Conservation (phyloP, 176 grass and related monocot species). For the Alopecurus myosuroides region DNA sequence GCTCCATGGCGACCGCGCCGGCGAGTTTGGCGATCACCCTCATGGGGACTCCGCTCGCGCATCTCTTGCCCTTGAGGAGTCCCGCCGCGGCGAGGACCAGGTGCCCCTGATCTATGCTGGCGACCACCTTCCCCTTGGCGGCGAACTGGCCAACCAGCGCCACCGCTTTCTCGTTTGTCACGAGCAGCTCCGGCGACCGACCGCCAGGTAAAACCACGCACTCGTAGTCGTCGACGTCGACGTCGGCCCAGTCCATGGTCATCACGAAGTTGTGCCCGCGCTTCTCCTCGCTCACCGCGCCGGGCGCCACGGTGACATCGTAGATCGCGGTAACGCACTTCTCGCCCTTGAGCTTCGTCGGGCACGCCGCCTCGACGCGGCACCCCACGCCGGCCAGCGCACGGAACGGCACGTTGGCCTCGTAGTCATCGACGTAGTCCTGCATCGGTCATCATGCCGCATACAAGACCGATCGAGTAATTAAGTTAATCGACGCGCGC, state of each 20-base stretch:
- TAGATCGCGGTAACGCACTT: slow-evolving; percentile 32
- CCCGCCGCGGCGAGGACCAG: slow-evolving; percentile 30
- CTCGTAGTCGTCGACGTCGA: slow-evolving; percentile 18
- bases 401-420: slow-evolving; percentile 36
- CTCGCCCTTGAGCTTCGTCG: slow-evolving; percentile 46
- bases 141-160: slow-evolving; percentile 26
- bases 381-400: slow-evolving; percentile 33
- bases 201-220: slow-evolving; percentile 30
- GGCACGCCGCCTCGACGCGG: slow-evolving; percentile 30
- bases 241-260: slow-evolving; percentile 12
- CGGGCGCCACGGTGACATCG: neutral
- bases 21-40: slow-evolving; percentile 16
- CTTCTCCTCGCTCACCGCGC: slow-evolving; percentile 7
- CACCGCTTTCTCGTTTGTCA: slow-evolving; percentile 15
- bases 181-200: slow-evolving; percentile 29
- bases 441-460: neutral
- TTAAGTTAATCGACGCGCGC: too few species aligned
- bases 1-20: neutral
- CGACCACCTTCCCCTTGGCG: slow-evolving; percentile 29
- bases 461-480: too few species aligned
- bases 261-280: slow-evolving; percentile 38
- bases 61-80: slow-evolving; percentile 17
- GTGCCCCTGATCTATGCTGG: slow-evolving; percentile 35
- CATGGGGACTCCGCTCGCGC: slow-evolving; percentile 21
- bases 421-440: slow-evolving; percentile 49